These are phyloP conservation scores for Jackrogersella multiformis DNA, from an alignment of 495 filamentous ascomycete genomes.

Conservation along the genomic window DNA sequence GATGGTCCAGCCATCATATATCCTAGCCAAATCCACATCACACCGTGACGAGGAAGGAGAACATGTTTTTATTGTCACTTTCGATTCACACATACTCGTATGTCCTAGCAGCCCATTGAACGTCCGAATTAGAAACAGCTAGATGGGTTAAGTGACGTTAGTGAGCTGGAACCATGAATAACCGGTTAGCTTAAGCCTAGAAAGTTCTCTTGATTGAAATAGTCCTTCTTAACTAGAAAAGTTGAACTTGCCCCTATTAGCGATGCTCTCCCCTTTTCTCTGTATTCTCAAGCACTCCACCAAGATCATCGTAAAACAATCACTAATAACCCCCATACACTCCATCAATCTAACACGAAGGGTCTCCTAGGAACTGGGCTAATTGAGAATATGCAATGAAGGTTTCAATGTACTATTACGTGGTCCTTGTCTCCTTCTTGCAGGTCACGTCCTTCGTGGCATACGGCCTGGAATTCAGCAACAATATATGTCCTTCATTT, in stretches of 20 bases:
- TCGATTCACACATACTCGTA: not conserved
- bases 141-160: not conserved
- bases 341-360: not conserved
- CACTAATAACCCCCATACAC: not conserved
- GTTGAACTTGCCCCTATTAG: not conserved
- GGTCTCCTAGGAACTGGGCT: not conserved
- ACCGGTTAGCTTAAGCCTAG: not conserved
- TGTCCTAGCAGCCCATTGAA: not conserved
- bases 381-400: not conserved
- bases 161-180: constrained; percentile 1
- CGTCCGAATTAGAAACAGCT: not conserved
- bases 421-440: not conserved
- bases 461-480: not conserved
- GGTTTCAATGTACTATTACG: not conserved
- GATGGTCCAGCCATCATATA: not conserved
- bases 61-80: not conserved
- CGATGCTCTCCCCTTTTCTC: not conserved
- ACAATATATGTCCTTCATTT: not conserved
- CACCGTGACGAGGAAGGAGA: not conserved
- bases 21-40: not conserved
- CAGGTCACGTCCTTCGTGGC: not conserved
- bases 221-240: not conserved
- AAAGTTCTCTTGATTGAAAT: not conserved
- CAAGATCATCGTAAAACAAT: not conserved
- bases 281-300: not conserved